phyloP scores from a whole-genome alignment of 495 filamentous ascomycete genomes.

The Coniosporium apollinis region DNA sequence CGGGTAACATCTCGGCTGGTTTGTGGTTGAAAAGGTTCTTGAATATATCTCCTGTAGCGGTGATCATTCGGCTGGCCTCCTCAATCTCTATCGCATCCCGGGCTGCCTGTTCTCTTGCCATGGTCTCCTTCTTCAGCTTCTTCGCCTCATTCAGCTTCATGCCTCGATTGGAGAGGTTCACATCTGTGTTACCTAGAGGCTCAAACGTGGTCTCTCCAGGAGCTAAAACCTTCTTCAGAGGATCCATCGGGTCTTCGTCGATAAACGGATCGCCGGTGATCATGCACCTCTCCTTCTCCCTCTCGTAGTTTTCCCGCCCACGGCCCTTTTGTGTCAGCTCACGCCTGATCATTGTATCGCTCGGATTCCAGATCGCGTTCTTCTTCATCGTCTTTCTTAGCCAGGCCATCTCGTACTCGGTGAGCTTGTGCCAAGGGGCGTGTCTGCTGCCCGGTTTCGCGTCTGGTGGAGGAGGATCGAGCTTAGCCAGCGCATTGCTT shows the following conservation, averaged over 20 bases:
- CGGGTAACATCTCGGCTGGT: conserved; percentile 4
- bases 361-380: conserved; percentile 89
- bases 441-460: conserved; percentile 57
- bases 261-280: conserved; percentile 46
- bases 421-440: conserved; percentile 80
- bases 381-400: conserved; percentile 97
- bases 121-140: conserved; percentile 65
- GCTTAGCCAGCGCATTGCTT: conserved; percentile 59
- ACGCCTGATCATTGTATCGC: conserved; percentile 87
- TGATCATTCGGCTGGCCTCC: conserved; percentile 45
- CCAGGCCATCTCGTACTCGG: conserved; percentile 77
- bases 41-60: conserved; percentile 17
- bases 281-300: conserved; percentile 49
- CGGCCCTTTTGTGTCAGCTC: conserved; percentile 65
- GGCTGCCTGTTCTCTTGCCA: conserved; percentile 46
- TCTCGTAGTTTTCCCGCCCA: conserved; percentile 58
- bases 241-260: conserved; percentile 21
- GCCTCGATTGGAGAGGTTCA: conserved; percentile 57
- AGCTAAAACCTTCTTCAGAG: conserved; percentile 29
- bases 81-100: conserved; percentile 34
- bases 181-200: conserved; percentile 30
- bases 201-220: conserved; percentile 34
- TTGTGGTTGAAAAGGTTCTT: conserved; percentile 8
- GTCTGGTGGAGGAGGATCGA: conserved; percentile 64
- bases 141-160: conserved; percentile 91